phyloP scores from a whole-genome alignment of 495 filamentous ascomycete species.

The Podospora australis region DNA sequence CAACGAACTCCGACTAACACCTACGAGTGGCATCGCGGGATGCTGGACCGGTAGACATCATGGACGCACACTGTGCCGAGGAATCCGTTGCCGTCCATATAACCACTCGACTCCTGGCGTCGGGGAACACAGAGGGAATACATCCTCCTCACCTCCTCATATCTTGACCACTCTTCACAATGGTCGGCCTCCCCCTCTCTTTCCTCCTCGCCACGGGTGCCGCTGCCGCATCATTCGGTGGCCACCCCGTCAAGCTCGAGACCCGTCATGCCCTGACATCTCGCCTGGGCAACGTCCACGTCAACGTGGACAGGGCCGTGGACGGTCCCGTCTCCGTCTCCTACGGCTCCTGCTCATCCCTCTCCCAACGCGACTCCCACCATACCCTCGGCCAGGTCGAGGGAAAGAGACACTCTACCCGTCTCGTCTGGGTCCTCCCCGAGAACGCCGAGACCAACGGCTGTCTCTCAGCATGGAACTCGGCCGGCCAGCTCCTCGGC shows the following conservation, averaged over 20 bases:
- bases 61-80: too few relatives aligned
- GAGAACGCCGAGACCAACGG: conserved; percentile 35
- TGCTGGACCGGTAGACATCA: too few relatives aligned
- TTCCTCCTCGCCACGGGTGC: conserved; percentile 11
- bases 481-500: conserved; percentile 31
- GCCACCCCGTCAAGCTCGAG: conserved; percentile 32
- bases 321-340: conserved; percentile 30
- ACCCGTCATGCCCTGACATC: conserved; percentile 34
- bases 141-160: too few relatives aligned
- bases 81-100: too few relatives aligned
- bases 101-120: too few relatives aligned
- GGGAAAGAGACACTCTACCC: conserved; percentile 15
- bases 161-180: conserved; percentile 1
- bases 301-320: conserved; percentile 23
- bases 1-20: too few relatives aligned
- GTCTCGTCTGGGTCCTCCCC: conserved; percentile 51
- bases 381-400: conserved; percentile 23
- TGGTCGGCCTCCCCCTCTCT: conserved; percentile 2
- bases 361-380: conserved; percentile 20
- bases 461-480: conserved; percentile 50
- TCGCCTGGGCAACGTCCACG: conserved; percentile 39
- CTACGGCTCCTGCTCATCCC: conserved; percentile 33
- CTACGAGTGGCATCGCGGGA: too few relatives aligned
- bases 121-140: too few relatives aligned
- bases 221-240: conserved; percentile 6